Evolutionary conservation across 176 grass and related monocot genomes (phyloP), one percentile per base, ranked within the genome.

Genomic region (Oryza glumipatula): DNA sequence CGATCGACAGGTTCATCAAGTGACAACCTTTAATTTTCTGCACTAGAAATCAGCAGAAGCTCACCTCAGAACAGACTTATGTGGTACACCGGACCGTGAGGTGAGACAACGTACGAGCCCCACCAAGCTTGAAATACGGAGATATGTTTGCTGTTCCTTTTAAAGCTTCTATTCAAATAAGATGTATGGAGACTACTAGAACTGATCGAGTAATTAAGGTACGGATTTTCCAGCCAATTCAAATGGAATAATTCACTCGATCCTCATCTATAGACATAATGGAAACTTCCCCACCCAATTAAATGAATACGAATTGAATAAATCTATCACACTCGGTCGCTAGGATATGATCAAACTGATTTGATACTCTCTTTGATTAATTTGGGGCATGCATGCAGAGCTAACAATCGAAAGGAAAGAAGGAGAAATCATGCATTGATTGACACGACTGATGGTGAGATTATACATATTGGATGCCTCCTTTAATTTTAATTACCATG

Each of bases 51-150:
- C 75, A 32, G 49, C 74, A 83, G 75, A 70, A 69, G 88, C 80
- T 87, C 80, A 87, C 88, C 75, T 90, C 84, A 83, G 73, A 83
- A 87, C 68, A 90, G 84, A 48, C 84, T 83, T 87, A 90, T 79
- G 80, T 28, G 69, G 88, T 87, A 90, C 88, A 86, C 41, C 79
- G 61, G 78, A 65, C 83, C 72, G 79, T 12, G 83, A 78, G 73
- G 35, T 30, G 74, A 73, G 78, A 67, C 83, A 64, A 51, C 35
- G 30, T 32, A 32, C 30, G 9, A 67, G 46, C 45, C 73, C 63
- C 32, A 24, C 24, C 22, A 76, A 71, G 52, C 67, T 77, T 78
- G 38, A 83, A 72, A 15, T 68, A 52, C 77, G 77, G 30, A 56
- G 58, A 22, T 23, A 63, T 63, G 58, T 63, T 63, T 22, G 58